Percentiles rank a stretch among this genome's conserved stretches.
phyloP scores from a whole-genome alignment of 192 early-diverging fungal species.

The Paraglomus occultum region DNA sequence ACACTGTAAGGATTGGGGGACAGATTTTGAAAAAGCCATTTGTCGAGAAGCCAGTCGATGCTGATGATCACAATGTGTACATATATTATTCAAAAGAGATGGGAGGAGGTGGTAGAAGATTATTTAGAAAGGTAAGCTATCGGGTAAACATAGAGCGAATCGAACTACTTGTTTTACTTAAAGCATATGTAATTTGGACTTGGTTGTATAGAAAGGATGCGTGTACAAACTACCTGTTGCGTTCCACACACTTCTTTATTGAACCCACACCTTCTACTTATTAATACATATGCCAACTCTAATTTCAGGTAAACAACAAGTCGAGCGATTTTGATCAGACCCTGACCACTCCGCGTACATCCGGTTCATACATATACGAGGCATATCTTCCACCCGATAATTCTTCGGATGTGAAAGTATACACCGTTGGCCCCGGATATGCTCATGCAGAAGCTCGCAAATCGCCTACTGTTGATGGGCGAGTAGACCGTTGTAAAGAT shows the following conservation, averaged over 20 bases:
- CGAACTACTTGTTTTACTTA: neutral
- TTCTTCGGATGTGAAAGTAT: constrained; percentile 94
- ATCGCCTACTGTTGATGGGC: constrained; percentile 91
- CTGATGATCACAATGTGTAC: constrained; percentile 95
- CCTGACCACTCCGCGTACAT: constrained; percentile 57
- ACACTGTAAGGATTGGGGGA: constrained; percentile 68
- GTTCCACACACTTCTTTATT: neutral
- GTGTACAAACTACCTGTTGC: neutral
- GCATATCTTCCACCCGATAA: constrained; percentile 91
- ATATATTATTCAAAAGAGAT: constrained; percentile 83
- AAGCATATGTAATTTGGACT: neutral
- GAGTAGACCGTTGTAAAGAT: constrained; percentile 88
- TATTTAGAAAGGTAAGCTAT: constrained; percentile 68
- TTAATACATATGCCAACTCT: neutral
- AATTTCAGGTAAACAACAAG: constrained; percentile 84
- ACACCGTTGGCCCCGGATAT: constrained; percentile 83
- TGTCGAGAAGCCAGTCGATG: constrained; percentile 97
- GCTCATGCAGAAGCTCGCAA: constrained; percentile 93
- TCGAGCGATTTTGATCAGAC: constrained; percentile 83
- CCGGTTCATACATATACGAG: constrained; percentile 90
- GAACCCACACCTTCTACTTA: neutral
- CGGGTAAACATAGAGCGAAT: neutral
- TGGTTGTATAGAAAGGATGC: neutral
- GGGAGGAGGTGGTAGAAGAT: constrained; percentile 76
- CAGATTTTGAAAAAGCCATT: constrained; percentile 82